Base-by-base conservation (phyloP, 164 flowering plant species). In the Tetracentron sinense region DNA sequence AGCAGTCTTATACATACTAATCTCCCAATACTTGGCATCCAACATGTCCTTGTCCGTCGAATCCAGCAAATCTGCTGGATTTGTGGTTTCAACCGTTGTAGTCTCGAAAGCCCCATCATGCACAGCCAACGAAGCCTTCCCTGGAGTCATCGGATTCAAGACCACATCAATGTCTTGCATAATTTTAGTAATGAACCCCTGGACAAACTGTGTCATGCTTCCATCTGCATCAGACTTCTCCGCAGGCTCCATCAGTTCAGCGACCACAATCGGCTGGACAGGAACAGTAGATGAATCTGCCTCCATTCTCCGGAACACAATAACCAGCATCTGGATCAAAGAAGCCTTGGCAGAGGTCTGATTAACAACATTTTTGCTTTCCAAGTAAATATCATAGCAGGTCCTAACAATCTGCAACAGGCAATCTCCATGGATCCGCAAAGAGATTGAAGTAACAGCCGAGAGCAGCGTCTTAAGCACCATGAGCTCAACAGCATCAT, bases 11-110 rank as follows among this genome's bases (percentile, higher is more conserved):
- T 95, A 95, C 98, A 95, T 95, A 68, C 98, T 95, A 56, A 95
- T 95, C 84, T 95, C 99, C 99, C 99, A 95, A 60, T 95, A 95
- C 82, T 95, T 95, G 2, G 99, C 99, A 75, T 95, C 98, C 78
- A 95, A 78, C 99, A 95, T 92, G 61, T 95, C 99, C 80, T 92
- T 92, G 77, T 95, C 99, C 0, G 99, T 92, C 6, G 97, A 95
- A 72, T 95, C 99, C 77, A 95, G 74, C 80, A 95, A 78, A 82
- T 95, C 99, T 0, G 97, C 83, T 0, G 99, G 97, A 74, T 95
- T 95, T 0, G 98, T 88, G 0, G 91, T 82, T 78, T 92, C 98
- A 53, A 90, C 96, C 0, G 94, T 81, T 0, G 90, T 86, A 23
- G 96, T 87, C 73, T 92, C 97, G 63, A 95, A 92, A 7, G 96